phyloP scores from a whole-genome alignment of 306 rosid genomes.

The Betula pendula region DNA sequence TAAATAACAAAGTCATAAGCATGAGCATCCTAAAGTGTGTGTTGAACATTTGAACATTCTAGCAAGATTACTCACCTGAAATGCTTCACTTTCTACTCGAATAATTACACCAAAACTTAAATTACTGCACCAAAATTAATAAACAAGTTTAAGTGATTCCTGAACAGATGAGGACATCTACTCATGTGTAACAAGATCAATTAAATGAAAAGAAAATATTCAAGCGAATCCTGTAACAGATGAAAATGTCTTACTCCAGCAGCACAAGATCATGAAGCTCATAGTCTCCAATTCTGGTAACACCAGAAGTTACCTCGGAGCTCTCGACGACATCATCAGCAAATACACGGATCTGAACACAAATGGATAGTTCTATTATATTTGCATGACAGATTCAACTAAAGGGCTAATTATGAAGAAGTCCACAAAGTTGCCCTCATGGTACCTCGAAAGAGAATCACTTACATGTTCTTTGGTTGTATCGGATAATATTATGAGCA shows the following conservation, averaged over 20 bases:
- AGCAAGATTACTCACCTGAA: constrained; percentile 60
- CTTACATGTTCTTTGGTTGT: constrained; percentile 97
- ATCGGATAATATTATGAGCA: constrained; percentile 88
- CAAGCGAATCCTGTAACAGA: constrained; percentile 10
- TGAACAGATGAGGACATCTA: constrained; percentile 19
- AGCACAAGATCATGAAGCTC: constrained; percentile 98
- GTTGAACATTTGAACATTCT: not conserved
- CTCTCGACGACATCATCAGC: constrained; percentile 99
- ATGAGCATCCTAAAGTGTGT: constrained; percentile 15
- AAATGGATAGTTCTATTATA: constrained; percentile 25
- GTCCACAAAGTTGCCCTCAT: not conserved
- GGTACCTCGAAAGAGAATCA: constrained; percentile 13
- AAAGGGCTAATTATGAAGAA: constrained; percentile 20
- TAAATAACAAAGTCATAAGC: constrained; percentile 28
- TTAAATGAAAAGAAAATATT: not conserved
- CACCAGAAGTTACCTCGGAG: constrained; percentile 93
- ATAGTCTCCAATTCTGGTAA: constrained; percentile 88
- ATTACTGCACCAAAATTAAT: constrained; percentile 64
- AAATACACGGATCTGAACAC: constrained; percentile 82
- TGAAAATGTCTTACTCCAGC: constrained; percentile 64
- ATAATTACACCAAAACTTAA: constrained; percentile 88
- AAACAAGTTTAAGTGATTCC: not conserved
- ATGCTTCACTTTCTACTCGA: constrained; percentile 97
- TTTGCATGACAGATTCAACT: constrained; percentile 12
- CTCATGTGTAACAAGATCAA: not conserved